phyloP scores from a whole-genome alignment of 2,329 filamentous ascomycete genomes.

The Calonectria naviculata region DNA sequence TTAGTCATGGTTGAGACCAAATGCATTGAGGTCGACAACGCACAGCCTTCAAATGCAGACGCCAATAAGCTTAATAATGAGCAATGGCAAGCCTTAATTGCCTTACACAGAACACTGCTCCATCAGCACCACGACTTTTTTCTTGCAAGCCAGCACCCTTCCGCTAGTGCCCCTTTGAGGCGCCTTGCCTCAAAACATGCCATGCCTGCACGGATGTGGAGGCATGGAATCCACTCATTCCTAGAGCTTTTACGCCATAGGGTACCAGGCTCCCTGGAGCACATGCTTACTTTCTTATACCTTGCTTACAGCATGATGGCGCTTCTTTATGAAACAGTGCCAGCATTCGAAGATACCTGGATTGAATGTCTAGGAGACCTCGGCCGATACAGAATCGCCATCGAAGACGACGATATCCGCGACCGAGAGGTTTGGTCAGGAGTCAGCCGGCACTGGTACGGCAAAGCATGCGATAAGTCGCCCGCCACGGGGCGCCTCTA shows the following conservation, averaged over 20 bases:
- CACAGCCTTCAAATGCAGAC: conserved; percentile 60
- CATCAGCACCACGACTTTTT: conserved; percentile 91
- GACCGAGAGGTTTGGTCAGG: conserved; percentile 83
- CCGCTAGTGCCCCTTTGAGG: conserved; percentile 69
- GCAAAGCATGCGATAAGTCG: conserved; percentile 78
- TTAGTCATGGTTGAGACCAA: conserved; percentile 87
- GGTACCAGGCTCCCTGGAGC: conserved; percentile 80
- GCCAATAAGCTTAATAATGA: conserved; percentile 65
- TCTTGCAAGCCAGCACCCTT: conserved; percentile 86
- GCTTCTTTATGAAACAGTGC: conserved; percentile 84
- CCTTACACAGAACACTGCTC: conserved; percentile 81
- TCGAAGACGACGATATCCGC: conserved; percentile 81
- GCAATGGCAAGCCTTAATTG: conserved; percentile 87
- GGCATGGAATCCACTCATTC: conserved; percentile 87
- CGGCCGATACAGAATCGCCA: conserved; percentile 84
- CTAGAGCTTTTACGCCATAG: conserved; percentile 79
- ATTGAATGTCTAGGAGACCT: conserved; percentile 93
- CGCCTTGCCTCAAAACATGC: conserved; percentile 80
- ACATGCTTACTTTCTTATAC: conserved; percentile 92
- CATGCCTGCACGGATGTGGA: conserved; percentile 94
- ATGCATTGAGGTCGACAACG: conserved; percentile 84
- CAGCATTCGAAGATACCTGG: conserved; percentile 86
- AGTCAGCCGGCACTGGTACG: conserved; percentile 85
- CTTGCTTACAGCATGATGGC: conserved; percentile 90
- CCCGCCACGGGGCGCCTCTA: conserved; percentile 82